Base-by-base conservation (phyloP, 2,329 filamentous ascomycete species). In the Penicillium sp. region DNA sequence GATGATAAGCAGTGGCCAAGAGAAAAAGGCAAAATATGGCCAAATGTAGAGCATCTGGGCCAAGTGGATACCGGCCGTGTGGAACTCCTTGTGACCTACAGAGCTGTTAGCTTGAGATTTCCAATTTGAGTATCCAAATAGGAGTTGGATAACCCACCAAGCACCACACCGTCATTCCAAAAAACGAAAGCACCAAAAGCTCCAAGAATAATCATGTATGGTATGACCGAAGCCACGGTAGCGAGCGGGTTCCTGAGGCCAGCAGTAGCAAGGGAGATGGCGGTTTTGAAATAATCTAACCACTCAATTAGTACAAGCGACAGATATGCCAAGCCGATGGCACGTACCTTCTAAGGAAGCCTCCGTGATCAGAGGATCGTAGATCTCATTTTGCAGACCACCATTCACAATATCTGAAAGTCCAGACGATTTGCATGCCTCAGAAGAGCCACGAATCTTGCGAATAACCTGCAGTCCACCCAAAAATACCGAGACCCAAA, bases 21-120 rank as follows among this genome's bases (percentile, higher is more conserved):
- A 96, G 77, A 97, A 97, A 76, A 97, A 96, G 33, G 85, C 77
- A 55, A 96, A 87, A 59, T 96, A 89, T 0, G 92, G 88, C 89
- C 92, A 96, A 62, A 97, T 87, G 69, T 99, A 99, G 18, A 97
- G 86, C 84, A 99, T 89, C 74, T 99, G 94, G 0, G 93, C 83
- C 5, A 94, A 76, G 69, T 99, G 93, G 12, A 97, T 77, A 1
- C 92, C 94, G 0, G 92, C 92, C 29, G 94, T 82, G 68, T 99
- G 94, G 68, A 96, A 97, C 25, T 90, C 88, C 75, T 97, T 97
- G 75, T 99, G 94, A 35, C 92, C 90, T 91, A 20, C 1, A 31
- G 20, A 33, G 15, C 2, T 7, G n/a, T 50, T 43, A 51, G 49
- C 29, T 51, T 27, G 9, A 37, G 6, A 11, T 15, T 3, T 8